phyloP scores from a whole-genome alignment of 441 rosid genomes.

The Breynia disticha region DNA sequence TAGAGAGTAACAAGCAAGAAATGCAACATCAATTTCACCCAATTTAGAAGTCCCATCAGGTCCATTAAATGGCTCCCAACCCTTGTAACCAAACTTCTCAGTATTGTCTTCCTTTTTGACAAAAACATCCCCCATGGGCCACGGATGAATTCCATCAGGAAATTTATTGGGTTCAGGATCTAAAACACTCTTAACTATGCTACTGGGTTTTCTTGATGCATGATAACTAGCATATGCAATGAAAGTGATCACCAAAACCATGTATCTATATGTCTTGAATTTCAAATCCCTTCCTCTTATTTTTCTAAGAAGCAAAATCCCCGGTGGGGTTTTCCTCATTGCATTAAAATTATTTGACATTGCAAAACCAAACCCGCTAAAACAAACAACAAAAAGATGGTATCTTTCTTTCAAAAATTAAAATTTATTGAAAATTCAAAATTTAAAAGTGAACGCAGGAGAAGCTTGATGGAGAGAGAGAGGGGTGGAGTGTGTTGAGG shows the following conservation, averaged over 20 bases:
- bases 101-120: constrained; percentile 15
- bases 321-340: constrained; percentile 57
- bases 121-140: constrained; percentile 55
- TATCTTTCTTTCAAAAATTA: neutral
- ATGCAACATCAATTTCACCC: constrained; percentile 85
- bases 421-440: neutral
- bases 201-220: constrained; percentile 83
- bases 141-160: constrained; percentile 17
- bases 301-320: constrained; percentile 45
- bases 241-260: constrained; percentile 57
- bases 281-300: constrained; percentile 65
- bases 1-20: constrained; percentile 74
- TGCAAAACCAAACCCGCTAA: neutral
- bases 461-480: constrained; percentile 6
- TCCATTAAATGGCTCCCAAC: constrained; percentile 78
- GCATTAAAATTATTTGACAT: constrained; percentile 33
- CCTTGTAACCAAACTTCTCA: constrained; percentile 17
- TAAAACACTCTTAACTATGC: constrained; percentile 83
- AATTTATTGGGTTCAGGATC: constrained; percentile 26
- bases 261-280: constrained; percentile 51
- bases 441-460: neutral
- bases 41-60: constrained; percentile 51
- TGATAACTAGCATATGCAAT: constrained; percentile 72
- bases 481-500: constrained; percentile 7
- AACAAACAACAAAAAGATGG: neutral